Base-by-base conservation (phyloP, 164 flowering plant species). In the Litsea cubeba region DNA sequence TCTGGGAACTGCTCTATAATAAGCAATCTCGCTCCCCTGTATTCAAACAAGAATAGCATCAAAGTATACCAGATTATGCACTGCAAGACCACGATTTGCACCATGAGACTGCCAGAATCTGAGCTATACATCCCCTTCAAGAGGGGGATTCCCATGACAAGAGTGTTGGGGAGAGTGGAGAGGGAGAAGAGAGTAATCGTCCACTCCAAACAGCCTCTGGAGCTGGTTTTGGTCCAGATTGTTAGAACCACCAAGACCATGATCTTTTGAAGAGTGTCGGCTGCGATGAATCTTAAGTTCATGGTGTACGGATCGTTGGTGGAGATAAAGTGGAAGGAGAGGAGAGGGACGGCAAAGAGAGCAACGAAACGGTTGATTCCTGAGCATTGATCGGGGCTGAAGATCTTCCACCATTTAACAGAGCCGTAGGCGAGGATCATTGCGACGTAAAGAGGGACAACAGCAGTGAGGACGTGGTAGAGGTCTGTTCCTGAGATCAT, bases 401-500 rank as follows among this genome's bases (percentile, higher is more conserved):
- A 95, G 82, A 92, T 89, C 60, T 91, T 90, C 97, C 98, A 94
- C 98, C 97, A 92, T 79, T 88, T 92, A 5, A 94, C 98, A 0
- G 98, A 94, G 30, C 93, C 98, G 54, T 94, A 94, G 26, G 97
- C 97, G 10, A 92, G 75, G 71, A 94, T 85, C 97, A 94, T 92
- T 49, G 97, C 97, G 22, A 94, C 97, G 71, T 94, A 94, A 15
- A 94, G 94, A 0, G 98, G 98, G 6, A 92, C 97, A 7, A 92
- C 93, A 0, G 95, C 89, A 0, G 95, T 69, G 35, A 91, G 81
- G 50, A 89, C 89, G 71, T 88, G 89, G 79, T 85, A 87, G 71
- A 87, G 81, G 77, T 87, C 90, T 35, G 60, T 22, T 62, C 74
- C 69, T 23, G 87, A 74, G 78, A 94, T 86, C 95, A 91, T 93